These are phyloP conservation scores for Phylloporus sp. DNA, from an alignment of 768 basidiomycete species.

Conservation along the genomic window DNA sequence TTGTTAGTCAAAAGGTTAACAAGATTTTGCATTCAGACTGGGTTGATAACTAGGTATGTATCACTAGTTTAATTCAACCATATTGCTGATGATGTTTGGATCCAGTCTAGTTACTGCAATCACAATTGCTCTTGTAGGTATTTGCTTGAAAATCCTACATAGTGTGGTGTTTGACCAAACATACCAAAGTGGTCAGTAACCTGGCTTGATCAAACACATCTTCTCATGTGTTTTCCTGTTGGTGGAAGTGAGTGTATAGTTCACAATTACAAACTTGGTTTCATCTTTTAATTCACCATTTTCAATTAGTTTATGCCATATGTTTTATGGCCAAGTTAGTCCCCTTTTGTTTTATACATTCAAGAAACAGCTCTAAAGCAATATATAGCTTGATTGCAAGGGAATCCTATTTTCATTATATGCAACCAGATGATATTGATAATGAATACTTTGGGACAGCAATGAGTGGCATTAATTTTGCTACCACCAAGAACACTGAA, in stretches of 20 bases:
- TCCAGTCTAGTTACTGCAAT: slow-evolving; percentile 15
- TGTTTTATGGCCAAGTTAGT: slow-evolving; percentile 30
- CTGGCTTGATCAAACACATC: slow-evolving; percentile 16
- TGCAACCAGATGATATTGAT: background rate
- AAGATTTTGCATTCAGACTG: slow-evolving; percentile 25
- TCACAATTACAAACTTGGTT: background rate
- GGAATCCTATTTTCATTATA: slow-evolving; percentile 21
- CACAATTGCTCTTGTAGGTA: slow-evolving; percentile 17
- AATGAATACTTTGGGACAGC: background rate
- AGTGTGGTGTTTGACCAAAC: background rate
- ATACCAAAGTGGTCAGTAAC: slow-evolving; percentile 15
- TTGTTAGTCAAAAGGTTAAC: slow-evolving; percentile 14
- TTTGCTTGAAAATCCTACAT: background rate
- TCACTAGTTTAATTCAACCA: background rate
- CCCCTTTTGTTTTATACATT: background rate
- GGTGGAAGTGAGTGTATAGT: slow-evolving; percentile 19
- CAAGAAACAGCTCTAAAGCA: background rate
- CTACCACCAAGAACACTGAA: background rate
- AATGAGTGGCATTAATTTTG: slow-evolving; percentile 7
- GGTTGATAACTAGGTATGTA: slow-evolving; percentile 21
- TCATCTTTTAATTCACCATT: background rate
- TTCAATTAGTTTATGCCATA: slow-evolving; percentile 21
- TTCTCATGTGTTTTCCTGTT: slow-evolving; percentile 23
- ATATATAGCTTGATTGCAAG: slow-evolving; percentile 23
- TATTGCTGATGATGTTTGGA: background rate